Percentiles rank a stretch among this genome's conserved stretches.
These are phyloP conservation scores for Xylaria sp. DNA, from an alignment of 2,329 filamentous ascomycete genomes.

Conservation along the genomic window DNA sequence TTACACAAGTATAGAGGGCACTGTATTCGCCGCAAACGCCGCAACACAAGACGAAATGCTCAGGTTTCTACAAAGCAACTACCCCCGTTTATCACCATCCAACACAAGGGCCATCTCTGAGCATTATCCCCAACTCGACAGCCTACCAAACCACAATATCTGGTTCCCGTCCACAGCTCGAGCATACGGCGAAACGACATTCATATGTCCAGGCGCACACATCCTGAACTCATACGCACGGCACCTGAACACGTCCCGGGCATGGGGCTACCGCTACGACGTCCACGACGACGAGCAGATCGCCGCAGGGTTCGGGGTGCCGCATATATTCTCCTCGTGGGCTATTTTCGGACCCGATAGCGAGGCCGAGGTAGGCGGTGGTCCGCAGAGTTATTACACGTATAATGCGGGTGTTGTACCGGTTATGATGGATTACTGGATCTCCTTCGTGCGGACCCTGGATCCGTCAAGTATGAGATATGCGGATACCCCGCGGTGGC, in stretches of 20 bases:
- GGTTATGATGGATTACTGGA: constrained; percentile 56
- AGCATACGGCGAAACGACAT: constrained; percentile 53
- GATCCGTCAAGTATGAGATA: constrained; percentile 50
- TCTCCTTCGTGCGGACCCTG: constrained; percentile 53
- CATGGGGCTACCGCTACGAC: constrained; percentile 58
- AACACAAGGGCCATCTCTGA: constrained; percentile 45
- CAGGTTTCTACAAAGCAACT: constrained; percentile 54
- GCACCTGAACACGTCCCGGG: constrained; percentile 12
- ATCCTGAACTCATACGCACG: constrained; percentile 45
- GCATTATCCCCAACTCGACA: constrained; percentile 47
- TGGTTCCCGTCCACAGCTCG: constrained; percentile 47
- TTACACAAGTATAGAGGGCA: constrained; percentile 49
- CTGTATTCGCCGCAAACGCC: constrained; percentile 50
- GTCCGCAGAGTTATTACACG: constrained; percentile 45
- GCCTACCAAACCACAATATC: constrained; percentile 46
- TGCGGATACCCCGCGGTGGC: constrained; percentile 49
- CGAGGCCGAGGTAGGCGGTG: constrained; percentile 35
- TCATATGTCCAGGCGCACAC: constrained; percentile 38
- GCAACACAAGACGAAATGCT: constrained; percentile 43
- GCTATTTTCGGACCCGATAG: constrained; percentile 56
- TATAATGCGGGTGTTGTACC: constrained; percentile 51
- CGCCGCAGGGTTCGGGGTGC: constrained; percentile 51
- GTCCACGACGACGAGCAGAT: constrained; percentile 48
- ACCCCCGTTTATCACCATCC: constrained; percentile 47
- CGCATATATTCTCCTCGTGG: constrained; percentile 54